Conservation (phyloP, 1,284 basidiomycete genomes). For the Malassezia globosa region DNA sequence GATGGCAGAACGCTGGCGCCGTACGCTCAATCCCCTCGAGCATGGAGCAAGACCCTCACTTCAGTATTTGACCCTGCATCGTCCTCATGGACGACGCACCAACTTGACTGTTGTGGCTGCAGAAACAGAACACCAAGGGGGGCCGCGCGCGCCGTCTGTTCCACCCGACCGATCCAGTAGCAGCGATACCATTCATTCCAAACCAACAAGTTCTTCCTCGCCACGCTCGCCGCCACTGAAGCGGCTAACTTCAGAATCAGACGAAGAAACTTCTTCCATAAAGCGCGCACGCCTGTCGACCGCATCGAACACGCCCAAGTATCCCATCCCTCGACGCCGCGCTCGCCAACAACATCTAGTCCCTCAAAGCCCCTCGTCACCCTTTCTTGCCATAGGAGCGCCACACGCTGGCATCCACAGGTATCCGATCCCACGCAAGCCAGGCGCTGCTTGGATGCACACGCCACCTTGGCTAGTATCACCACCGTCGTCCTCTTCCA, state of each 20-base stretch:
- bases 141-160: not conserved
- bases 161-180: conserved; percentile 1
- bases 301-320: not conserved
- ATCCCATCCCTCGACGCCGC: conserved; percentile 9
- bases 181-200: conserved; percentile 2
- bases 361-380: conserved; percentile 15
- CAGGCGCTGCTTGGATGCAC: conserved; percentile 5
- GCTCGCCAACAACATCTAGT: not conserved
- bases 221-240: too few relatives aligned
- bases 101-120: too few relatives aligned
- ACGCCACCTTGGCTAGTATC: not conserved
- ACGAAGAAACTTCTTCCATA: not conserved
- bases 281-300: conserved; percentile 8
- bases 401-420: conserved; percentile 7
- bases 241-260: too few relatives aligned
- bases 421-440: conserved; percentile 6
- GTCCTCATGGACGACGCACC: too few relatives aligned
- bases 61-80: too few relatives aligned
- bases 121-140: too few relatives aligned
- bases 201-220: too few relatives aligned
- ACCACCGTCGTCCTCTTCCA: too few relatives aligned
- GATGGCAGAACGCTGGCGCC: conserved; percentile 1
- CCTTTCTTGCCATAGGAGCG: not conserved
- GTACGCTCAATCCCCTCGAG: not conserved
- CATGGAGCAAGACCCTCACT: not conserved